These are phyloP conservation scores for Aspergillus indologenus DNA, from an alignment of 495 filamentous ascomycete species.

Conservation along the genomic window DNA sequence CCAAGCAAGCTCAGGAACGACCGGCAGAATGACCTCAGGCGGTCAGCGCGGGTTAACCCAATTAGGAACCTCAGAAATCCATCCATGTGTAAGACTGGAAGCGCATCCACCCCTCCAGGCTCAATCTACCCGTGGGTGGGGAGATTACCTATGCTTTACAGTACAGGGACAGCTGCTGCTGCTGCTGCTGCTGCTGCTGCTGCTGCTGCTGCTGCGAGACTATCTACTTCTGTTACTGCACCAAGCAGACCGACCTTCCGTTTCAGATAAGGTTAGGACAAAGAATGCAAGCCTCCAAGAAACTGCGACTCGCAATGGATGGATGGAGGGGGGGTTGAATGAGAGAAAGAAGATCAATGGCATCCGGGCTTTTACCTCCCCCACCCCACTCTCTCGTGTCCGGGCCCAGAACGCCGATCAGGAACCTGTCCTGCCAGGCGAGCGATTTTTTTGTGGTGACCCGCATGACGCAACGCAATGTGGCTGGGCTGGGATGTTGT, in stretches of 20 bases:
- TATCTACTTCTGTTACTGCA: too few relatives aligned
- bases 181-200: too few relatives aligned
- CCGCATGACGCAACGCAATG: neutral
- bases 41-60: neutral
- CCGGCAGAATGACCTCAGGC: neutral
- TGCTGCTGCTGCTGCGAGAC: too few relatives aligned
- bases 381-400: neutral
- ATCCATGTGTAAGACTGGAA: neutral
- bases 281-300: neutral
- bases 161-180: too few relatives aligned
- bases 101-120: too few relatives aligned
- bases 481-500: neutral
- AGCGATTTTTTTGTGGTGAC: neutral
- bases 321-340: neutral
- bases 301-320: neutral
- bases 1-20: neutral
- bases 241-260: neutral
- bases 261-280: neutral
- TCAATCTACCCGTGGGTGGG: too few relatives aligned
- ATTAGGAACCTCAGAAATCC: neutral
- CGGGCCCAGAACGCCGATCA: neutral
- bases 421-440: neutral
- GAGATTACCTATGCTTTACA: too few relatives aligned
- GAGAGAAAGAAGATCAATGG: too few relatives aligned
- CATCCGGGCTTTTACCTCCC: too few relatives aligned